Percentiles rank a stretch among this genome's conserved stretches.
phyloP scores from a whole-genome alignment of 495 filamentous ascomycete species.

The Acidomyces sp. region DNA sequence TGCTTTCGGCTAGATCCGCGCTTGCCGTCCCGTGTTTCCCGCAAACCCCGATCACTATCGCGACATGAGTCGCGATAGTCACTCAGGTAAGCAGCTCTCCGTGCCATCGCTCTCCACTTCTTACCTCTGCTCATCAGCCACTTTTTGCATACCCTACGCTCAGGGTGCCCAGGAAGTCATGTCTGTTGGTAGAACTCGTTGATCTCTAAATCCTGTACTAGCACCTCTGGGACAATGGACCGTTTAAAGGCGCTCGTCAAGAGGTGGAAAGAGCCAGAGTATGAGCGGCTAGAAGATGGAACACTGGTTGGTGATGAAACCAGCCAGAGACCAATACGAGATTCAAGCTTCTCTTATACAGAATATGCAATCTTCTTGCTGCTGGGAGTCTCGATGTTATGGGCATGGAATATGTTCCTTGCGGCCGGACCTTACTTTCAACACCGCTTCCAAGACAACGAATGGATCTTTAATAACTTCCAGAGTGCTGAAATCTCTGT shows the following conservation, averaged over 20 bases:
- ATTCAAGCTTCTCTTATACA: slow-evolving; percentile 37
- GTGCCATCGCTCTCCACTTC: too few relatives aligned
- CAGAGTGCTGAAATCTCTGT: slow-evolving; percentile 81
- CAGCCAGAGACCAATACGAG: not conserved
- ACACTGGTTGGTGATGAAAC: slow-evolving; percentile 21
- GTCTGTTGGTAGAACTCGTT: too few relatives aligned
- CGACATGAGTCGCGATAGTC: too few relatives aligned
- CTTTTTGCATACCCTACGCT: too few relatives aligned
- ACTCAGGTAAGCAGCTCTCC: too few relatives aligned
- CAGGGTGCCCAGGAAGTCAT: too few relatives aligned
- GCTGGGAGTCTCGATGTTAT: slow-evolving; percentile 88
- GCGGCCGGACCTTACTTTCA: slow-evolving; percentile 91
- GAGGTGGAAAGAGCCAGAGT: slow-evolving; percentile 21
- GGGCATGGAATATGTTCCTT: slow-evolving; percentile 99
- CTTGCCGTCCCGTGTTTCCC: too few relatives aligned
- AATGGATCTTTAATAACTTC: slow-evolving; percentile 64
- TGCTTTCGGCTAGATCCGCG: too few relatives aligned
- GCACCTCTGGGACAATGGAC: slow-evolving; percentile 21
- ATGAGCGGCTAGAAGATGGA: slow-evolving; percentile 26
- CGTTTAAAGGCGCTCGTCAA: slow-evolving; percentile 20
- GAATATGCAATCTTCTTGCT: slow-evolving; percentile 77
- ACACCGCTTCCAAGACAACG: slow-evolving; percentile 56
- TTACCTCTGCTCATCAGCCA: too few relatives aligned
- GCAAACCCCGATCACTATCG: too few relatives aligned
- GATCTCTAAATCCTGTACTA: too few relatives aligned